phyloP scores from a whole-genome alignment of 805 yeast species.

The Vanderwaltozyma yarrowii region DNA sequence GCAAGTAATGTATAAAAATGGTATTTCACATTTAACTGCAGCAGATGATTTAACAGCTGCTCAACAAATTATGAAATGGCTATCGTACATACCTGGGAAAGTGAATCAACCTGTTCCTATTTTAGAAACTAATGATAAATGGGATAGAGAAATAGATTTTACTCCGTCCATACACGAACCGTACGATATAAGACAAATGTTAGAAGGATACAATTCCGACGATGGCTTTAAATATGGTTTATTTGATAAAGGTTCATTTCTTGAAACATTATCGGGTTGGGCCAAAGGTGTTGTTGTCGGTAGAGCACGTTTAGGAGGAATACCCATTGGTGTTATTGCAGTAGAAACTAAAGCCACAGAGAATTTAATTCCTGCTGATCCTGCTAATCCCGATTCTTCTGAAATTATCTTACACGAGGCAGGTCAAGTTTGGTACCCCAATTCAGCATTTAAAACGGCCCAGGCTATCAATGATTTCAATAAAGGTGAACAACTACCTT shows the following conservation, averaged over 20 bases:
- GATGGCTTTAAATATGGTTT: constrained; percentile 76
- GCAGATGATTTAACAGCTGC: constrained; percentile 94
- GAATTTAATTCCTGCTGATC: constrained; percentile 91
- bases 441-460: constrained; percentile 97
- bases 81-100: constrained; percentile 86
- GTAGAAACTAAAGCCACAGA: constrained; percentile 89
- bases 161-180: constrained; percentile 61
- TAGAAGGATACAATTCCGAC: constrained; percentile 64
- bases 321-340: constrained; percentile 95
- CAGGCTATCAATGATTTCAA: constrained; percentile 97
- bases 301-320: constrained; percentile 97
- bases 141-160: constrained; percentile 91
- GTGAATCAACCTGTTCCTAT: constrained; percentile 87
- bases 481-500: constrained; percentile 94
- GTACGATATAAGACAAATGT: constrained; percentile 92
- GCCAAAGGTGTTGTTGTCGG: constrained; percentile 98
- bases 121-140: constrained; percentile 64
- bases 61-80: constrained; percentile 88
- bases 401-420: constrained; percentile 87
- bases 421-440: constrained; percentile 99
- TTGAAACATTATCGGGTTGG: constrained; percentile 96
- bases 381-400: constrained; percentile 93
- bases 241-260: constrained; percentile 89
- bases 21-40: constrained; percentile 97
- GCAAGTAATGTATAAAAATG: constrained; percentile 95